These are phyloP conservation scores for Malus hybrid DNA, from an alignment of 331 rosid genomes.

Conservation along the genomic window DNA sequence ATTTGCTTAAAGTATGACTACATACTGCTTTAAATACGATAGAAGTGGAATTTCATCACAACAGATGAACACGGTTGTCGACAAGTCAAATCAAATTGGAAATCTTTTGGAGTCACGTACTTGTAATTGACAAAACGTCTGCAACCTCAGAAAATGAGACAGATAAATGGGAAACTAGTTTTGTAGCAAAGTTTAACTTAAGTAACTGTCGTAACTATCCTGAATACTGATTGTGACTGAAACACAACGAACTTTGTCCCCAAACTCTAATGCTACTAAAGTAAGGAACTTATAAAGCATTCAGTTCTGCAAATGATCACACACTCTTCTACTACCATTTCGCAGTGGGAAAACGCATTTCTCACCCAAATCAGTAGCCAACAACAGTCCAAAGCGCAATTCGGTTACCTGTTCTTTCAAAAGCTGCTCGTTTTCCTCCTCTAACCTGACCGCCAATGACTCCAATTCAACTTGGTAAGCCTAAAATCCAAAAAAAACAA, in stretches of 20 bases:
- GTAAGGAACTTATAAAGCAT: background rate
- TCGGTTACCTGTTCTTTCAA: constrained; percentile 74
- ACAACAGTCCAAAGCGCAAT: background rate
- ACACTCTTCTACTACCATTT: background rate
- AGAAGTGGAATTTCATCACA: background rate
- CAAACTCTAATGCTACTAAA: background rate
- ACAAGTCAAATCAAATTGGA: background rate
- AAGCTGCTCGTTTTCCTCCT: constrained; percentile 72
- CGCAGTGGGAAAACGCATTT: background rate
- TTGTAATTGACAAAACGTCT: background rate
- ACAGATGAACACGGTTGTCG: background rate
- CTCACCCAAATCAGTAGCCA: background rate
- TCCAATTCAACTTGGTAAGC: constrained; percentile 94
- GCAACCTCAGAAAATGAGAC: background rate
- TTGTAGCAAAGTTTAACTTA: background rate
- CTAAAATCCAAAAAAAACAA: constrained; percentile 22
- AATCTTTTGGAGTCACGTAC: background rate
- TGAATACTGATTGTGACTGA: background rate
- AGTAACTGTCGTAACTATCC: too few relatives aligned
- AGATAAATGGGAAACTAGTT: background rate
- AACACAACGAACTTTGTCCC: background rate
- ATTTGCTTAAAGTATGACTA: background rate
- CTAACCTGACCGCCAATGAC: constrained; percentile 59
- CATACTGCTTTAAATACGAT: background rate
- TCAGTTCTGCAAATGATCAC: background rate